Base-by-base conservation (phyloP, 306 rosid genomes). In the Citrullus amarus region DNA sequence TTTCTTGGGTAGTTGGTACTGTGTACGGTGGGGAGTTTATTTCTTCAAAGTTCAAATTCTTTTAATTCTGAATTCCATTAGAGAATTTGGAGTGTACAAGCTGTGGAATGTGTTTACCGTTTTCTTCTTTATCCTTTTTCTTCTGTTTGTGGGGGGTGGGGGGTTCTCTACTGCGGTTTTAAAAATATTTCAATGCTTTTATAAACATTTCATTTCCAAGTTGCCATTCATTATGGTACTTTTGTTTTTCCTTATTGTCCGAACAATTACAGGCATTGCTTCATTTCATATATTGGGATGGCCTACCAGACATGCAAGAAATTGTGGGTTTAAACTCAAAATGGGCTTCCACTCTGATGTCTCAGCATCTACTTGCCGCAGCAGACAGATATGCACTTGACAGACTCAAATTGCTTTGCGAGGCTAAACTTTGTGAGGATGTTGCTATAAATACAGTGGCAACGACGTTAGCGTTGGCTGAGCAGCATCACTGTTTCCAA, bases 401-500 rank as follows among this genome's bases (percentile, higher is more conserved):
- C 56, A 57, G 79, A 10, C 68, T 76, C 38, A 76, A 76, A 76
- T 41, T 76, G 68, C 68, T 55, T 12, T 76, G 79, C 9, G 79
- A 76, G 63, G 66, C 79, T 38, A 76, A 76, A 58, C 68, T 76
- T n/a, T 76, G 79, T 57, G 79, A 76, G 68, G 79, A 76, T n/a
- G 68, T 76, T 11, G 68, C 66, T 48, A 76, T 76, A 38, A 59
- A 76, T 36, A 76, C 79, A 6, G 79, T 76, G 38, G 79, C 79
- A 41, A 76, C 79, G 1, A 76, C 79, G 8, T 25, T 76, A 20
- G 79, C 79, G 3, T 38, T 76, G 68, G 79, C 79, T 5, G 79
- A 76, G 39, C 79, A 76, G 55, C 67, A 76, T 43, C 53, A 76
- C 41, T 76, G 79, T 76, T 59, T 43, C 16, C 79, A 76, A 76